Conservation (phyloP, 2,329 filamentous ascomycete genomes). For the Onygenales sp. region DNA sequence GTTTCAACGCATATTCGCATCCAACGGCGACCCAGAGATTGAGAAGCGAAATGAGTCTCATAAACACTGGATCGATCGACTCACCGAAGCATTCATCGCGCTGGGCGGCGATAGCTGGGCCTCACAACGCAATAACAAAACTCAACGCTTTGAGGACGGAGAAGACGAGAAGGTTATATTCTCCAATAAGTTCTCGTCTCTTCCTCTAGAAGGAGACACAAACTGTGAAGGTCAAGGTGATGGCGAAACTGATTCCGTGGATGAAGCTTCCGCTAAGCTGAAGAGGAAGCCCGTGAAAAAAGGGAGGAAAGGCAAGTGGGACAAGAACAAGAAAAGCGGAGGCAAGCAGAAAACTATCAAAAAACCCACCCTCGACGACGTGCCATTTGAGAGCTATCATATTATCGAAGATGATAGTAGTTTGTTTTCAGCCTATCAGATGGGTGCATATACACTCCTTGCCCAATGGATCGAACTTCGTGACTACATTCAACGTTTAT, state of each 20-base stretch:
- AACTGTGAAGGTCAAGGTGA: slow-evolving; percentile 9
- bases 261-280: slow-evolving; percentile 3
- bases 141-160: slow-evolving; percentile 6
- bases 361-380: slow-evolving; percentile 21
- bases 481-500: slow-evolving; percentile 30
- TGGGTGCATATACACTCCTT: slow-evolving; percentile 33
- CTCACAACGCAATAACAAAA: slow-evolving; percentile 6
- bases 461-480: slow-evolving; percentile 32
- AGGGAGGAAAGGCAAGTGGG: slow-evolving; percentile 20
- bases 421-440: slow-evolving; percentile 33
- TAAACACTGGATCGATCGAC: slow-evolving; percentile 35
- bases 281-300: slow-evolving; percentile 16
- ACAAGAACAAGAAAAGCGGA: slow-evolving; percentile 18
- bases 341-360: slow-evolving; percentile 9
- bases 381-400: slow-evolving; percentile 37
- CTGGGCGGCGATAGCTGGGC: slow-evolving; percentile 25
- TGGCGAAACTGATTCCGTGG: slow-evolving; percentile 3
- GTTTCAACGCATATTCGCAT: slow-evolving; percentile 25
- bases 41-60: slow-evolving; percentile 32
- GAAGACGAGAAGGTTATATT: slow-evolving; percentile 19
- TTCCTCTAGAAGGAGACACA: slow-evolving; percentile 14
- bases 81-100: slow-evolving; percentile 27
- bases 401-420: slow-evolving; percentile 33
- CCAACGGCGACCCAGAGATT: slow-evolving; percentile 26
- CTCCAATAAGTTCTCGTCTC: slow-evolving; percentile 19